A percentile compares a stretch with the other conserved stretches of the same genome.
Evolutionary conservation across 2,329 filamentous ascomycete species (phyloP).

Genomic region (Coniochaeta sp.): DNA sequence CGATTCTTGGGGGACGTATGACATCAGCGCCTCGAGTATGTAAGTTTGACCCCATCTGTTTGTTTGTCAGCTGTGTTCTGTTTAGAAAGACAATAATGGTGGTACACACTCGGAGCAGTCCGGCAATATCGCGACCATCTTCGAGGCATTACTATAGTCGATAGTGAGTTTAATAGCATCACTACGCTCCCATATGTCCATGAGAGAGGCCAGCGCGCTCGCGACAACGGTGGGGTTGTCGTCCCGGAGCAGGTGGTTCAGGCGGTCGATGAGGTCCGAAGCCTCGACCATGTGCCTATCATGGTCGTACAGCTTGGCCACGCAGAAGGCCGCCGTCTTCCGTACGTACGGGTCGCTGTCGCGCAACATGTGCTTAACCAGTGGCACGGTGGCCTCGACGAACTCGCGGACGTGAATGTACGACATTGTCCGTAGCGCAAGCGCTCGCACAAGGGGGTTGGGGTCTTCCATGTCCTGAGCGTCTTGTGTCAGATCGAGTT

Average conservation of each 20-base stretch:
- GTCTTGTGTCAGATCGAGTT: constrained; percentile 12
- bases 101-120: constrained; percentile 90
- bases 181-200: constrained; percentile 98
- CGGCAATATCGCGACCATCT: constrained; percentile 92
- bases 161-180: constrained; percentile 97
- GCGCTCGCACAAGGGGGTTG: constrained; percentile 85
- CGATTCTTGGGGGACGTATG: constrained; percentile 89
- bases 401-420: constrained; percentile 97
- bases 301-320: constrained; percentile 97
- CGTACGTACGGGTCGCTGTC: constrained; percentile 93
- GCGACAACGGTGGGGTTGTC: constrained; percentile 97
- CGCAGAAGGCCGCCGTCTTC: constrained; percentile 93
- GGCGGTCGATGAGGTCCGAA: constrained; percentile 83
- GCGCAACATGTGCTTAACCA: constrained; percentile 74
- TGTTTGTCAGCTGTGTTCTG: constrained; percentile 9
- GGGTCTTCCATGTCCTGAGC: constrained; percentile 91
- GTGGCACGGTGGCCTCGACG: constrained; percentile 80
- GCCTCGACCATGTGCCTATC: constrained; percentile 83
- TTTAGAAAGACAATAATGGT: background rate
- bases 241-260: constrained; percentile 85
- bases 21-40: constrained; percentile 95
- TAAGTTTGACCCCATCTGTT: constrained; percentile 97
- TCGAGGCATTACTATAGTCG: constrained; percentile 94
- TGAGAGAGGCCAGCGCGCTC: constrained; percentile 80
- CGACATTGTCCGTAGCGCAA: constrained; percentile 90